Percentiles rank a stretch among this genome's conserved stretches.
Evolutionary conservation across 1,139 yeast species (phyloP).

Genomic region (Zygotorulaspora mrakii): DNA sequence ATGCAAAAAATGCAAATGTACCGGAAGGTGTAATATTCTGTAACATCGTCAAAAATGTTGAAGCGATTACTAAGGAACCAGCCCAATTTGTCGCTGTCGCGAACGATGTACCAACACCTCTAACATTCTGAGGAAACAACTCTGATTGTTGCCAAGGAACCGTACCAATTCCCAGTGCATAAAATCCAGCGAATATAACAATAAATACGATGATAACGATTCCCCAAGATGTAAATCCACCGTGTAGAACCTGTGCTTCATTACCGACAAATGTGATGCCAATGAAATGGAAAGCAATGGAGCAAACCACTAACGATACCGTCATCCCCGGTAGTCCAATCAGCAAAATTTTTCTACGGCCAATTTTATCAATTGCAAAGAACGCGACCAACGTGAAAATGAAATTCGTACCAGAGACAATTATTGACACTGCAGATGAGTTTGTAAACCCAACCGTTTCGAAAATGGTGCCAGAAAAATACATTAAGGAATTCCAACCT

Average conservation of each 20-base stretch:
- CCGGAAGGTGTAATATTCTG: conserved; percentile 91
- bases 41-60: conserved; percentile 91
- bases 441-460: conserved; percentile 82
- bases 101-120: conserved; percentile 87
- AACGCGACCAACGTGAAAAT: conserved; percentile 80
- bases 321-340: conserved; percentile 80
- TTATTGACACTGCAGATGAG: conserved; percentile 88
- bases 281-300: conserved; percentile 84
- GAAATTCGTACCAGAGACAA: conserved; percentile 89
- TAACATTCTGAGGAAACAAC: conserved; percentile 84
- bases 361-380: conserved; percentile 76
- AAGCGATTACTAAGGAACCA: conserved; percentile 84
- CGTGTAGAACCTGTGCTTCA: conserved; percentile 40
- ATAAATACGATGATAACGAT: conserved; percentile 77
- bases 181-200: conserved; percentile 82
- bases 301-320: conserved; percentile 66
- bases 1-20: conserved; percentile 87
- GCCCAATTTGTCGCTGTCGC: conserved; percentile 97
- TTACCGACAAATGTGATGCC: conserved; percentile 53
- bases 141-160: conserved; percentile 99
- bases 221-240: conserved; percentile 77
- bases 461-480: conserved; percentile 86
- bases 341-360: conserved; percentile 75
- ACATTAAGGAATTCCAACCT: conserved; percentile 93
- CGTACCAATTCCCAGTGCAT: conserved; percentile 92